Evolutionary conservation across 2,329 filamentous ascomycete genomes (phyloP), one percentile per base, ranked within the genome.

Genomic region (Trichoderma semiorbis): DNA sequence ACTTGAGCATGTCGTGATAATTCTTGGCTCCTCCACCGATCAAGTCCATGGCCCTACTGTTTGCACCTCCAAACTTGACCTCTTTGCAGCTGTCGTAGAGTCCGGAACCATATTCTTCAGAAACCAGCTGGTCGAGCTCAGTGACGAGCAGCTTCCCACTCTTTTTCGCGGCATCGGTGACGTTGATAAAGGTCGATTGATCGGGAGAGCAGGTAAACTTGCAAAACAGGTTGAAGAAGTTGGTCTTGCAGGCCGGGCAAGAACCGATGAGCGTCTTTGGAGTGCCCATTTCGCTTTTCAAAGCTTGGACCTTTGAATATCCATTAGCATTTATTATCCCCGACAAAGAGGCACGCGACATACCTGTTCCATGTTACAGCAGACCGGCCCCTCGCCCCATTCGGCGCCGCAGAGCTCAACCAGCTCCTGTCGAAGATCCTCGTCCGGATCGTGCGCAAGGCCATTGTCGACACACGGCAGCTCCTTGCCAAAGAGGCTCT

Each of bases 11-110:
- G 55, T 92, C 89, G 0, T 90, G 89, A 80, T 95, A 97, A 79
- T 98, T 93, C 81, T 95, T 95, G 14, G 96, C 96, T 18, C 95
- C 95, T 18, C 96, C 96, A 36, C 96, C 97, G 73, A 99, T 98
- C 76, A 99, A 91, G 77, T 95, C 92, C 88, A 99, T 99, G 18
- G 95, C 96, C 78, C 92, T 94, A 73, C 93, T 92, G 79, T 97
- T 97, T 55, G 95, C 95, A 7, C 95, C 92, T 43, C 96, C 96
- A 78, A 98, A 98, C 80, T 99, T 99, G 82, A 99, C 95, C 80
- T 99, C 94, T 83, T 98, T 98, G 85, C 96, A 99, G 83, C 96
- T 99, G 81, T 97, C 88, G 80, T 95, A 99, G 84, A 99, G 97
- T 1, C 93, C 94, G 10, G 89, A 87, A 57, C 94, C 95, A 80